Evolutionary conservation across 23 red algal species (phyloP), one percentile per base, ranked within the genome.

Genomic region (Gracilariopsis chorda): DNA sequence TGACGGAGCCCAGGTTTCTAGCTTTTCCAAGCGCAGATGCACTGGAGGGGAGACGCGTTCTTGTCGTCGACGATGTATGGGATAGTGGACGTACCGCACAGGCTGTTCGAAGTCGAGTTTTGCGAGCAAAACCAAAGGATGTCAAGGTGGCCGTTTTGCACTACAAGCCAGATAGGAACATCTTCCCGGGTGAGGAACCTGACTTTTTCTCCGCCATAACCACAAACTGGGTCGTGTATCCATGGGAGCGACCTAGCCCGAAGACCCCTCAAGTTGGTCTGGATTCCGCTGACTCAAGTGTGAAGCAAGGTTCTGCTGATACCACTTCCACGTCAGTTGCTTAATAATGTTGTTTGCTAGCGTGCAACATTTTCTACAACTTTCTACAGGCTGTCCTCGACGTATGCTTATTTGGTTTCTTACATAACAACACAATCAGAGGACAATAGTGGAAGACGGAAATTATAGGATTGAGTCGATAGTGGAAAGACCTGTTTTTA

Each of bases 41-140:
- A 14, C 48, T 98, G 21, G 65, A 95, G 40, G 96, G 77, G 3
- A 48, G 82, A 33, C 82, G 84, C 41, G 87, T 98, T 27, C 90
- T 98, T 21, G 64, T 98, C 49, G 89, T 98, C 13, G 96, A 98
- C 74, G 96, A 98, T 58, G 96, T 98, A 23, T 98, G 93, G 88
- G 96, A 98, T 49, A 90, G 89, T 35, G 96, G 96, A 19, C 68
- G 88, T 43, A 98, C 96, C 10, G 90, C 93, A 16, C 84, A 86
- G 23, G 82, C 88, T 34, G 96, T 98, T 12, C 48, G 69, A n/a
- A 61, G 63, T 23, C 90, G 96, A 4, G 84, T 84, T 23, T 27
- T 48, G 44, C 93, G 92, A 4, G 88, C 96, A 25, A 88, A 92
- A 40, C 68, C 91, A 10, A 53, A 48, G n/a, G 41, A 69, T 11